Base-by-base conservation (phyloP, 179 eudicot species). In the Drosera spatulata region DNA sequence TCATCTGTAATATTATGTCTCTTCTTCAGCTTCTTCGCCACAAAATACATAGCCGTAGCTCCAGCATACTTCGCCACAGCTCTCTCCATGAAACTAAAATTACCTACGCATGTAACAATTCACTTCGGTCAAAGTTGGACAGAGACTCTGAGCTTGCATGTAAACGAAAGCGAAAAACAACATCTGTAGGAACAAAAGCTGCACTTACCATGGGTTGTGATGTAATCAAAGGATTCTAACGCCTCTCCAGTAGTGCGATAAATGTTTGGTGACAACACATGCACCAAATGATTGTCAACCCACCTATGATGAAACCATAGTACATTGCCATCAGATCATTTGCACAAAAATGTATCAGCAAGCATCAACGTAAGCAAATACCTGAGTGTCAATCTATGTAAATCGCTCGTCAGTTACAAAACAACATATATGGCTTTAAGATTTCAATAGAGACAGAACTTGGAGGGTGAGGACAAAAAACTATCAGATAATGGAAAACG, bases 271-370 rank as follows among this genome's bases (percentile, higher is more conserved):
- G 97, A 90, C 62, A 94, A 71, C 57, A 94, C 79, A 76, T 94
- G 97, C 75, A 94, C 97, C 85, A 94, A 78, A 65, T 86, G 94
- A 74, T 60, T 65, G 72, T 94, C 97, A 65, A 94, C 99, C 99
- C 97, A 94, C 81, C 99, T 90, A 71, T 49, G 68, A 43, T 56
- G 51, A 68, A 54, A 22, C 38, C 38, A 3, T 65, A n/a, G 37
- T 51, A 5, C 2, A 9, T 14, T 47, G 13, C 38, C 7, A n/a
- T 33, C 9, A 38, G 33, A 52, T 13, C 41, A 37, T 7, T 4
- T 4, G 8, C 45, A 43, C 45, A 43, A 7, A 43, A 4, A 4
- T 43, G 8, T 4, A 43, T 43, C 4, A 57, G 39, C 15, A 47
- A 6, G 38, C 14, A 53, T 2, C 4, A 51, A 14, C 4, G 55